These are phyloP conservation scores for Cyclostephanos tholiformis DNA, from an alignment of 108 stramenopile species.

Conservation along the genomic window DNA sequence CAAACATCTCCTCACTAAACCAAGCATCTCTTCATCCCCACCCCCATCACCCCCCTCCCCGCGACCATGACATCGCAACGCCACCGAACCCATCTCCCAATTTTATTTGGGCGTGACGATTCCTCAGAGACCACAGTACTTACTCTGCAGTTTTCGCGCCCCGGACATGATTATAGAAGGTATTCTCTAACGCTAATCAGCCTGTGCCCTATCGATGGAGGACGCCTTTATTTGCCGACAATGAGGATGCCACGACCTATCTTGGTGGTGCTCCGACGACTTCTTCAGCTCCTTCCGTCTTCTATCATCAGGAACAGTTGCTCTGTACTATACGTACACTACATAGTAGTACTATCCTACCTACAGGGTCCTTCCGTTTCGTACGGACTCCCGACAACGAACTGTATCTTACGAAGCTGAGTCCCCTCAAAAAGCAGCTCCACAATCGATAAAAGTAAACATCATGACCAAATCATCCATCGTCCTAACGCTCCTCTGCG, in stretches of 20 bases:
- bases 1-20: not conserved
- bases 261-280: too few relatives aligned
- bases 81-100: not conserved
- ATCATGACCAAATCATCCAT: constrained; percentile 18
- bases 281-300: too few relatives aligned
- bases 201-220: not conserved
- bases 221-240: not conserved
- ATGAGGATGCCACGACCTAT: too few relatives aligned
- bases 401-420: too few relatives aligned
- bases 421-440: too few relatives aligned
- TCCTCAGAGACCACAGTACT: not conserved
- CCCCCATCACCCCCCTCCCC: not conserved
- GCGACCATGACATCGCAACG: not conserved
- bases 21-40: not conserved
- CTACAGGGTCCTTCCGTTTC: not conserved
- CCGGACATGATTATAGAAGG: constrained; percentile 15
- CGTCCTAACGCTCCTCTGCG: constrained; percentile 52
- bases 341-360: too few relatives aligned
- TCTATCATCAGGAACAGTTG: too few relatives aligned
- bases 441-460: too few relatives aligned
- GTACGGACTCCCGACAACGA: too few relatives aligned
- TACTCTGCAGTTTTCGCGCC: constrained; percentile 23
- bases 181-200: not conserved
- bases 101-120: not conserved
- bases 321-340: too few relatives aligned